A percentile compares a stretch with the other conserved stretches of the same genome.
Conservation (phyloP, 495 filamentous ascomycete species). For the Astrothelium macrocarpum region DNA sequence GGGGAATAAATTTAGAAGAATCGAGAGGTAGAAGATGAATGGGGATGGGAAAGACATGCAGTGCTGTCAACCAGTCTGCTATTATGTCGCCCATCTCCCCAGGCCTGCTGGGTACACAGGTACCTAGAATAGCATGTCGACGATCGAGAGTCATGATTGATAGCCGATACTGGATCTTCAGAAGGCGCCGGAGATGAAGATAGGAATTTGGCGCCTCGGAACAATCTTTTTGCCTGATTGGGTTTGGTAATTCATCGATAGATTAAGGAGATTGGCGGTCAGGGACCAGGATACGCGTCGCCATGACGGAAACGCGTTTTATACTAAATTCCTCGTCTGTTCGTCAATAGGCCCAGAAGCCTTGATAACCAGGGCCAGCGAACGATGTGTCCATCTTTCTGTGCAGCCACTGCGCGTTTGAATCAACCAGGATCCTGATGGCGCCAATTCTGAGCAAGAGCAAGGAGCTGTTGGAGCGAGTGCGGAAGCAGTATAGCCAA, state of each 20-base stretch:
- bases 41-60: not conserved
- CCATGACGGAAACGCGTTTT: not conserved
- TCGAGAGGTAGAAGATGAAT: not conserved
- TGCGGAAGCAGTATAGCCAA: not conserved
- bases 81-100: not conserved
- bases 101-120: not conserved
- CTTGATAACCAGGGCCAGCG: not conserved
- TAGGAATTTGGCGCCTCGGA: not conserved
- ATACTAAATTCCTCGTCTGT: not conserved
- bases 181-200: not conserved
- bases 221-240: not conserved
- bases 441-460: not conserved
- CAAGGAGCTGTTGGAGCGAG: not conserved
- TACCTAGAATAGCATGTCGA: not conserved
- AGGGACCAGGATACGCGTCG: not conserved
- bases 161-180: not conserved
- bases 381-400: not conserved
- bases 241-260: not conserved
- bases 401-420: not conserved
- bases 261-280: not conserved
- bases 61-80: not conserved
- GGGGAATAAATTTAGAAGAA: no score
- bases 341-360: not conserved
- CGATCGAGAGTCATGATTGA: not conserved
- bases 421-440: not conserved